A percentile compares a stretch with the other conserved stretches of the same genome.
Evolutionary conservation across 1,284 basidiomycete genomes (phyloP).

Genomic region (Ceratobasidium sp.): DNA sequence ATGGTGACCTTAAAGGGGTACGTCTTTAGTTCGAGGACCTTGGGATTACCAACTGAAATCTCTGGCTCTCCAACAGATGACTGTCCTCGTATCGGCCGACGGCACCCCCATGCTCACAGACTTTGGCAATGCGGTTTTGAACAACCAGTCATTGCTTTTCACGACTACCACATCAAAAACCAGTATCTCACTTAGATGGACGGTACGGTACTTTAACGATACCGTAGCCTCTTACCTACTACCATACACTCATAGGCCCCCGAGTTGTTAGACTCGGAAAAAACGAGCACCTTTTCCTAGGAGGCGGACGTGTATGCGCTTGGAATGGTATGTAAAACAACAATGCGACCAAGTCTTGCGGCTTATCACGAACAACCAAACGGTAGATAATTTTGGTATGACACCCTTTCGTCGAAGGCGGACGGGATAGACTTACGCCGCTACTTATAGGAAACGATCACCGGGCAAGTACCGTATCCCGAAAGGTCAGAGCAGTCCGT

Average conservation of each 20-base stretch:
- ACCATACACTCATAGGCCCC: not conserved
- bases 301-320: not conserved
- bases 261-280: not conserved
- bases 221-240: not conserved
- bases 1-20: too few relatives aligned
- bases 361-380: not conserved
- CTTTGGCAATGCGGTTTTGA: not conserved
- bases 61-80: not conserved
- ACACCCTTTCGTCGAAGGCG: not conserved
- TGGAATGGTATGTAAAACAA: not conserved
- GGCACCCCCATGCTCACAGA: not conserved
- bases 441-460: conserved; percentile 1
- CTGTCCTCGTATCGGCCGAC: not conserved
- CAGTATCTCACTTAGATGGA: not conserved
- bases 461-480: not conserved
- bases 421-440: not conserved
- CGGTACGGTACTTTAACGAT: not conserved
- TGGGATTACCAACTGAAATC: not conserved
- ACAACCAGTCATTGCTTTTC: not conserved
- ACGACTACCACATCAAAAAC: not conserved
- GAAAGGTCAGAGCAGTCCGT: not conserved
- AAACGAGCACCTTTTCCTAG: not conserved
- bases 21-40: too few relatives aligned
- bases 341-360: not conserved
- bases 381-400: not conserved